Evolutionary conservation across 2,329 filamentous ascomycete genomes (phyloP).

Genomic region (Microdochium bolleyi): DNA sequence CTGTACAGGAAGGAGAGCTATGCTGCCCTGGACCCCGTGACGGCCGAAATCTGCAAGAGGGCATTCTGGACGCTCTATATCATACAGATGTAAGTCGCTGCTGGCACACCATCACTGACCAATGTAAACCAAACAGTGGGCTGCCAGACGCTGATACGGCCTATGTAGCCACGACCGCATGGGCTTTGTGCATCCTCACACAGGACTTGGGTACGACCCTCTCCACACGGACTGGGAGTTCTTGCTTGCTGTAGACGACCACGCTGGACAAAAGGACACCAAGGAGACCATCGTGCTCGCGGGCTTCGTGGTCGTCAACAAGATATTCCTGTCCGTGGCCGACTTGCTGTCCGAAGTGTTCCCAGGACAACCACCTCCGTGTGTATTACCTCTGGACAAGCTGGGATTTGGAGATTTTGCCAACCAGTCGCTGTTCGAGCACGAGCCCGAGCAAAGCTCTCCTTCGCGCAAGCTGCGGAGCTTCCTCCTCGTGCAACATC

Average conservation of each 20-base stretch:
- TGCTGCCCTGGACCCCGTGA: not conserved
- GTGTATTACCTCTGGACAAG: not conserved
- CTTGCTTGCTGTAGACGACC: conserved; percentile 9
- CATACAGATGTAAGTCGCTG: conserved; percentile 10
- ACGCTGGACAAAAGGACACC: conserved; percentile 5
- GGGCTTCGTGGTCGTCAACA: conserved; percentile 11
- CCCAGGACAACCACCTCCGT: conserved; percentile 4
- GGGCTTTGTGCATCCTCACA: conserved; percentile 8
- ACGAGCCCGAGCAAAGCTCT: not conserved
- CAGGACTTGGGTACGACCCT: conserved; percentile 11
- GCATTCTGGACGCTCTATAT: conserved; percentile 15
- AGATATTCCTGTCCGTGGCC: conserved; percentile 8
- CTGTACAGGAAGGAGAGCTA: conserved; percentile 4
- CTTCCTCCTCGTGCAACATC: not conserved
- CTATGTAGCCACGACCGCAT: conserved; percentile 9
- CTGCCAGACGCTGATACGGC: not conserved
- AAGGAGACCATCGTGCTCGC: conserved; percentile 6
- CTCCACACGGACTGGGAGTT: conserved; percentile 12
- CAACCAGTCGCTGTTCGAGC: not conserved
- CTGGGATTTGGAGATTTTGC: not conserved
- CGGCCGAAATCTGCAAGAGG: conserved; percentile 12
- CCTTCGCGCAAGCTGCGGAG: not conserved
- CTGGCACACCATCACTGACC: not conserved
- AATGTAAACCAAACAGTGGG: not conserved
- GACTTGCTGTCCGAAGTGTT: conserved; percentile 7